Evolutionary conservation across 768 basidiomycete species (phyloP), one percentile per base, ranked within the genome.

Genomic region (Tulasnella sp.): DNA sequence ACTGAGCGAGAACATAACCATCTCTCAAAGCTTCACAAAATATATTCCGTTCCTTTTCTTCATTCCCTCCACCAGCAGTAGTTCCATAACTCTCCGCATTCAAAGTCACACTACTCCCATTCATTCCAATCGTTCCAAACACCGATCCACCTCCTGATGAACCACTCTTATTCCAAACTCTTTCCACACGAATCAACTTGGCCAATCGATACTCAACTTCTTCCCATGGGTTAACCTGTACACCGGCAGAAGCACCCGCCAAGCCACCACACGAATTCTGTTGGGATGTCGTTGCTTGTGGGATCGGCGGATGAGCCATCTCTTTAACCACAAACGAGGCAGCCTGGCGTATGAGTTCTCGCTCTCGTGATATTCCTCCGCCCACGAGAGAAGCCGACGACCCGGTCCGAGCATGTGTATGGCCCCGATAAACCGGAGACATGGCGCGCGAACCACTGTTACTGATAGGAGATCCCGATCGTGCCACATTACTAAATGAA

Each of bases 1-100:
- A 92, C 90, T 86, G 81, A 78, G 90, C 91, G 20, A 93, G 72
- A 19, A 92, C 75, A 63, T 79, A 83, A 1, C 90, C 90, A 67
- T 93, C 90, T 58, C 78, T 67, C 49, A 92, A 62, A 0, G 83
- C 78, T 48, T 90, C 85, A 29, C 72, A 69, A 59, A 91, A 93
- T 28, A 76, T 63, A 47, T 70, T 72, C 56, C 81, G 68, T 65
- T 91, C 85, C 59, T 79, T 71, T 57, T 88, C 86, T 65, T 84
- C 86, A n/a, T n/a, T n/a, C 31, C 79, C 80, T 16, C 60, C 48
- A n/a, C 63, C 60, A 19, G 61, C 58, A 4, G 37, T 45, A 7
- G 53, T 54, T 15, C 63, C 63, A 43, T 56, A 39, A 7, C 59
- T 52, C 12, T 45, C 31, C 32, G 59, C 37, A 32, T 60, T 55